These are phyloP conservation scores for Thymus mandschuricus DNA, from an alignment of 257 asterid genomes.

Conservation along the genomic window DNA sequence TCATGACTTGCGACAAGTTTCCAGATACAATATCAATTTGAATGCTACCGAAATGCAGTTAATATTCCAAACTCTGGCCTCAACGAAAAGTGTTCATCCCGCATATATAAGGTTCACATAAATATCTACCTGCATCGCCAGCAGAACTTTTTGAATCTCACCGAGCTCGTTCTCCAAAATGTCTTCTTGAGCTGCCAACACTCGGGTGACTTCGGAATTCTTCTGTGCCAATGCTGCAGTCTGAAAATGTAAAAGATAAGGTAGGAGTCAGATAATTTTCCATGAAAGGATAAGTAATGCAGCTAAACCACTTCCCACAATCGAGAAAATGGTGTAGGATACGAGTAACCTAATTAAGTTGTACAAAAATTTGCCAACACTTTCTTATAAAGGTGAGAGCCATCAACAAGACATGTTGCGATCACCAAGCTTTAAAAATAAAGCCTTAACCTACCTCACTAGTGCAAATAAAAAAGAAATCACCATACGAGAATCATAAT, in stretches of 20 bases:
- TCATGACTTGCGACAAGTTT: not conserved
- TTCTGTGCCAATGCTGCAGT: constrained; percentile 79
- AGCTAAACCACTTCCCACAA: not conserved
- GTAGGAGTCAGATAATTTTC: constrained; percentile 16
- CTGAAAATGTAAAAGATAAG: constrained; percentile 39
- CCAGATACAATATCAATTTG: not conserved
- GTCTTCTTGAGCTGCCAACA: constrained; percentile 78
- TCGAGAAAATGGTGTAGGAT: not conserved
- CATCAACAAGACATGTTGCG: not conserved
- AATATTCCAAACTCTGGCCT: not conserved
- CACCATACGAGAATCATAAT: not conserved
- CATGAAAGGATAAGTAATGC: constrained; percentile 6
- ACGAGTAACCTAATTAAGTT: not conserved
- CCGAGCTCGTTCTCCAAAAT: constrained; percentile 81
- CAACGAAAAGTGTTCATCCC: constrained; percentile 43
- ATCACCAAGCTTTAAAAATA: not conserved
- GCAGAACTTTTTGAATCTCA: constrained; percentile 84
- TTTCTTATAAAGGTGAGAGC: not conserved
- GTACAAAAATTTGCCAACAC: not conserved
- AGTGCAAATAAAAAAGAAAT: too few species aligned
- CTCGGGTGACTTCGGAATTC: constrained; percentile 82
- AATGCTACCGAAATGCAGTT: not conserved
- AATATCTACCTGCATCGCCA: constrained; percentile 87
- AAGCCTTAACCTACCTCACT: not conserved
- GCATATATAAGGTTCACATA: not conserved